Evolutionary conservation across 495 filamentous ascomycete genomes (phyloP), one percentile per base, ranked within the genome.

Genomic region (Cetradonia linearis): DNA sequence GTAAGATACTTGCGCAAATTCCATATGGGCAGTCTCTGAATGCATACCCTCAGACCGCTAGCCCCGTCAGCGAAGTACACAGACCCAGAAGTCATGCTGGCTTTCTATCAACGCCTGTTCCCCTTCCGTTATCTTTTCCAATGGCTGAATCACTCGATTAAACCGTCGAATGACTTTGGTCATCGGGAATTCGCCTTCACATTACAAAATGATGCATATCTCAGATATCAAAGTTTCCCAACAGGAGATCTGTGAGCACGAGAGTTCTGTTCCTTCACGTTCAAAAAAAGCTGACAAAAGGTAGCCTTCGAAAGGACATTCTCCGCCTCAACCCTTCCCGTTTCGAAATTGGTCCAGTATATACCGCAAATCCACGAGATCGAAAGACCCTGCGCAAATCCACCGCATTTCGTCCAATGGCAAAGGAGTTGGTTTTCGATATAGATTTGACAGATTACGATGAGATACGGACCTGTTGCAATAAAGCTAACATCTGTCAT

Each of bases 371-470:
- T 70, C 93, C 94, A 0, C 86, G 90, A 58, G 93, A 97, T 61
- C 88, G 94, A 66, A 98, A 98, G 73, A 83, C 82, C 0, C 73
- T 96, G 7, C 83, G 85, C 47, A 95, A 94, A 71, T 73, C 80
- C 18, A 79, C 77, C 57, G 76, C 79, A 10, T 91, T 93, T 70
- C 78, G 78, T 49, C 91, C 93, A 3, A 70, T 94, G 4, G 76
- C 84, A 1, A 97, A 97, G 69, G 93, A 98, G 71, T 73, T 98
- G 18, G 94, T 95, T 62, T 97, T 98, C 74, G 93, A 98, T 84
- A 96, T 98, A 65, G 93, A 98, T 81, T 78, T 98, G 79, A 96
- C 92, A 31, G 93, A 97, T 75, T 98, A 98, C 72, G 93, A 98
- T 69, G 88, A 95, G 52, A 87, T 97, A 64, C 86, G 93, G 27